phyloP scores from a whole-genome alignment of 2,329 filamentous ascomycete species.

The Apiospora malaysiana region DNA sequence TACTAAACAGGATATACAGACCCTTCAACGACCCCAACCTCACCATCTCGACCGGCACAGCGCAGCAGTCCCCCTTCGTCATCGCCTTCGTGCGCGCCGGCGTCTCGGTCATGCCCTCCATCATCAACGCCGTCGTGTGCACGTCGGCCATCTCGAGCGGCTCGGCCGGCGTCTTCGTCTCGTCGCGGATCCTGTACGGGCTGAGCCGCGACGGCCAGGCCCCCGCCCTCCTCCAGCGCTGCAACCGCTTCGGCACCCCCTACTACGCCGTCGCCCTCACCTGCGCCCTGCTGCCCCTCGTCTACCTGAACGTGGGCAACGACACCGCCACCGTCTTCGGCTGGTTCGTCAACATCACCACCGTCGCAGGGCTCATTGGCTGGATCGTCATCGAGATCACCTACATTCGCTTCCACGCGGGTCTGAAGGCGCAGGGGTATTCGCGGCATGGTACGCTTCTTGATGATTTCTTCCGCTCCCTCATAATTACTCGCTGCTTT shows the following conservation, averaged over 20 bases:
- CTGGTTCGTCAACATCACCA: constrained; percentile 27
- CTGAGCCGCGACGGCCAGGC: constrained; percentile 60
- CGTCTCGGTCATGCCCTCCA: constrained; percentile 57
- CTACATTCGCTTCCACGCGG: constrained; percentile 25
- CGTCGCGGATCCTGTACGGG: constrained; percentile 61
- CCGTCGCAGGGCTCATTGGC: constrained; percentile 25
- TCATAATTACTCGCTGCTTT: too few species aligned
- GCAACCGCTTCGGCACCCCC: constrained; percentile 61
- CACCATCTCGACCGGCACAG: constrained; percentile 46
- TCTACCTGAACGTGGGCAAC: constrained; percentile 25
- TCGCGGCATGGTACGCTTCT: background rate
- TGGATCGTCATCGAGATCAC: constrained; percentile 26
- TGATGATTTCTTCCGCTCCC: background rate
- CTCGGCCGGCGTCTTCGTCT: constrained; percentile 62
- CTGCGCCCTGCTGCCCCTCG: constrained; percentile 46
- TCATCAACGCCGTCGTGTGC: constrained; percentile 65
- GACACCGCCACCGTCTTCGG: constrained; percentile 24
- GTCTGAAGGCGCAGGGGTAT: constrained; percentile 32
- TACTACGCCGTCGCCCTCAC: constrained; percentile 63
- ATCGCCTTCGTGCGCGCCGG: constrained; percentile 59
- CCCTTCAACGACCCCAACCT: constrained; percentile 54
- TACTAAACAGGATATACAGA: background rate
- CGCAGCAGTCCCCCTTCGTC: constrained; percentile 55
- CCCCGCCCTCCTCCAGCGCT: constrained; percentile 52
- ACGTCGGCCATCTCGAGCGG: constrained; percentile 62